Base-by-base conservation (phyloP, 2,329 filamentous ascomycete genomes). In the Dactylellina drechsleri region DNA sequence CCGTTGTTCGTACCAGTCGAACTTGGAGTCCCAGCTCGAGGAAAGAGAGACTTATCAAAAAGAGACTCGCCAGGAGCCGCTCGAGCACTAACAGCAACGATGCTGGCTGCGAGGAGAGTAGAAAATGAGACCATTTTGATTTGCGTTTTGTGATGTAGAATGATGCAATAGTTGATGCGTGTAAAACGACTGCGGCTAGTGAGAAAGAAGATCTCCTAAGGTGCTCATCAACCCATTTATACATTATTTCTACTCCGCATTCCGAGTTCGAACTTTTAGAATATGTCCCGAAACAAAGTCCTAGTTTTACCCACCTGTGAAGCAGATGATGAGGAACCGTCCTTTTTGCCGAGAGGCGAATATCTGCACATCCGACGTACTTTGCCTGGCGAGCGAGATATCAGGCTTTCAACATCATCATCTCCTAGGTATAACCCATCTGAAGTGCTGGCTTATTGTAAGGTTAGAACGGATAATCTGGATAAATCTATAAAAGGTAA, bases 1-100 rank as follows among this genome's bases (percentile, higher is more conserved):
- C 86, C 86, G 78, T 87, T 85, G 82, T 85, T 82, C 5, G 83
- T 85, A 57, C 86, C 87, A 2, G 84, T 85, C 13, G 82, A 80
- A 77, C 83, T 85, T 62, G 82, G 80, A 28, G 85, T 85, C 36
- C 82, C 81, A 73, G 81, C 77, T 76, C 78, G 79, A 78, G 72
- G 57, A 52, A 74, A 74, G 76, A 80, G 77, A 61, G 79, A 52
- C 49, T 81, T 80, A 65, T 62, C 56, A 23, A 47, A 58, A 28
- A 52, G 56, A 31, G 56, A 43, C 10, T 83, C 79, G 73, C 83
- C 82, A 45, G 83, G 77, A 67, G 82, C 76, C 43, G 79, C 81
- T 49, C 81, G 74, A 15, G 82, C 83, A 53, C 81, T 80, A 50
- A 81, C 81, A 57, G 83, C 75, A 28, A 79, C 81, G 54, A 81